Conservation (phyloP, 345 rosid species). For the Arabis alpina region DNA sequence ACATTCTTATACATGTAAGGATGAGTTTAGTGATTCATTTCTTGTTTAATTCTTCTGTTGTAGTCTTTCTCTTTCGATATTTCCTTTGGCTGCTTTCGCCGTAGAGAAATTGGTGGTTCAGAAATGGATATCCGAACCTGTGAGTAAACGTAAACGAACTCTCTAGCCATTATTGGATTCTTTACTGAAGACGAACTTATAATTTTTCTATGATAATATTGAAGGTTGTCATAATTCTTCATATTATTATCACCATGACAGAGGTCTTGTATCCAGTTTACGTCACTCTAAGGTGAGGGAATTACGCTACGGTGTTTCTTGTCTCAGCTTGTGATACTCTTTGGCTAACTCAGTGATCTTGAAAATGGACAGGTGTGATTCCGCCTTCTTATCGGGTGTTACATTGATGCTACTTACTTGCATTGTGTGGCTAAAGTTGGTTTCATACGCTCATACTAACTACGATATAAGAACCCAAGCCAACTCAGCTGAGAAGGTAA, state of each 20-base stretch:
- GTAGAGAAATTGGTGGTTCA: conserved; percentile 75
- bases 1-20: not conserved
- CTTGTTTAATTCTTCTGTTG: conserved; percentile 25
- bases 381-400: conserved; percentile 83
- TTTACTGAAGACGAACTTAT: not conserved
- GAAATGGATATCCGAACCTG: conserved; percentile 63
- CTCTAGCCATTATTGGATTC: not conserved
- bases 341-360: conserved; percentile 31
- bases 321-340: conserved; percentile 26
- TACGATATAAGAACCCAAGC: conserved; percentile 76
- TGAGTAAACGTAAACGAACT: conserved; percentile 46
- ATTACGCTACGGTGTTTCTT: conserved; percentile 14
- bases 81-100: conserved; percentile 74
- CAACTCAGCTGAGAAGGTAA: conserved; percentile 71
- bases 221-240: conserved; percentile 71
- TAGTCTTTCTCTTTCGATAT: conserved; percentile 87
- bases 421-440: conserved; percentile 95
- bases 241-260: conserved; percentile 67
- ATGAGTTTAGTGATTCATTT: conserved; percentile 6
- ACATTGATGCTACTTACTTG: conserved; percentile 93
- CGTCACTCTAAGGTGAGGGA: conserved; percentile 81
- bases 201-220: conserved; percentile 17
- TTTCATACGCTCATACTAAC: conserved; percentile 93
- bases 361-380: conserved; percentile 74
- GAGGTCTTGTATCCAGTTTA: conserved; percentile 77